Evolutionary conservation across 2,329 filamentous ascomycete genomes (phyloP).

Genomic region (Colletotrichum nymphaeae): DNA sequence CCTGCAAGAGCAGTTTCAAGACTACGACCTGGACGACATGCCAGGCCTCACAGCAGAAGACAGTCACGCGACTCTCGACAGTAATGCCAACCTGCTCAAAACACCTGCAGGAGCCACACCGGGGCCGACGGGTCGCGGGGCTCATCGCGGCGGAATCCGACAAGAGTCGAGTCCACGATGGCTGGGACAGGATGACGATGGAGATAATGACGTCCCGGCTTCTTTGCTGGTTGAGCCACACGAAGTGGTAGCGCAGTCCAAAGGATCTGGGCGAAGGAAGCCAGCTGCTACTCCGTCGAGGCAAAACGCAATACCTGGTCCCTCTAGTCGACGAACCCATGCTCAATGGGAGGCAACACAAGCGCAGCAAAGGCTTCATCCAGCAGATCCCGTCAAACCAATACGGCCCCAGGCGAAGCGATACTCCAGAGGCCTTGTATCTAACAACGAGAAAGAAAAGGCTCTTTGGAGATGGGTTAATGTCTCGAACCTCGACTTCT

Average conservation of each 20-base stretch:
- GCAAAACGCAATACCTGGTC: slow-evolving; percentile 49
- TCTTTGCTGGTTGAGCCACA: slow-evolving; percentile 71
- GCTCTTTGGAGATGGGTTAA: slow-evolving; percentile 96
- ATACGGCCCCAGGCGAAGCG: slow-evolving; percentile 42
- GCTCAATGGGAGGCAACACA: slow-evolving; percentile 67
- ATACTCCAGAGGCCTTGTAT: slow-evolving; percentile 42
- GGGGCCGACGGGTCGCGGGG: neutral
- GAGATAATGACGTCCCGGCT: slow-evolving; percentile 71
- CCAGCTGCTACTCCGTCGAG: neutral
- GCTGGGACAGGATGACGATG: slow-evolving; percentile 58
- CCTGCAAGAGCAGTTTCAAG: slow-evolving; percentile 61
- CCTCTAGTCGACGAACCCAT: slow-evolving; percentile 56
- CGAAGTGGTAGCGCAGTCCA: neutral
- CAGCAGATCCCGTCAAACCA: slow-evolving; percentile 46
- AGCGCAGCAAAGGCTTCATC: slow-evolving; percentile 62
- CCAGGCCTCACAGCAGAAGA: slow-evolving; percentile 55
- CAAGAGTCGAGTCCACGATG: slow-evolving; percentile 41
- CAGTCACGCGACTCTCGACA: slow-evolving; percentile 58
- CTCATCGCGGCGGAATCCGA: neutral
- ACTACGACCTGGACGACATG: slow-evolving; percentile 60
- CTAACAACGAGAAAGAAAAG: slow-evolving; percentile 70
- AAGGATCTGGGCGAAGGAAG: neutral
- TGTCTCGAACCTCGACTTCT: slow-evolving; percentile 88
- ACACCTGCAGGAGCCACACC: slow-evolving; percentile 1
- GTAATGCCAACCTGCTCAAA: slow-evolving; percentile 41